Conservation (phyloP, 2,329 filamentous ascomycete genomes). For the Diplodia sapinea region DNA sequence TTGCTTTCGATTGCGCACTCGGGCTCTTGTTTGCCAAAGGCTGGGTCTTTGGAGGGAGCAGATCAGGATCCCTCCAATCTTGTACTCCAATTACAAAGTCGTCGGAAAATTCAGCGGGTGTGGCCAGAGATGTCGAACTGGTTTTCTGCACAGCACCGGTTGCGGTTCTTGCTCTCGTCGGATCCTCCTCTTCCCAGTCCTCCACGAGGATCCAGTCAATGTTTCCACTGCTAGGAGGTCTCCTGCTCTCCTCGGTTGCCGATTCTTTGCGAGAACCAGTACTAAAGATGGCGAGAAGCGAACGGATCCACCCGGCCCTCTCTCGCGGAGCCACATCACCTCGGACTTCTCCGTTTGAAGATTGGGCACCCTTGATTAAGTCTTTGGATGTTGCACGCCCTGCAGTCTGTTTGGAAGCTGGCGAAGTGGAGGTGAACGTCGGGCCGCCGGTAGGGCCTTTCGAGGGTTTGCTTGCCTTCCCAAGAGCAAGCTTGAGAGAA, state of each 20-base stretch:
- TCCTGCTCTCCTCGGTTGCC: conserved; percentile 59
- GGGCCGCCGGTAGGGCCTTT: conserved; percentile 36
- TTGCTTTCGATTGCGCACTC: conserved; percentile 32
- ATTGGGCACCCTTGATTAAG: background rate
- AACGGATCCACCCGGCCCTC: conserved; percentile 53
- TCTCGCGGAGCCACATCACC: conserved; percentile 36
- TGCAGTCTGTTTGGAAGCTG: conserved; percentile 42
- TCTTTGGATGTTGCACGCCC: background rate
- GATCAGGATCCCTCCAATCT: conserved; percentile 82
- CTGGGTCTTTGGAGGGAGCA: conserved; percentile 58
- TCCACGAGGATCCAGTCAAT: conserved; percentile 75
- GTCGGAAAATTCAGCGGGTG: conserved; percentile 49
- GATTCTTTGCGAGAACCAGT: conserved; percentile 40
- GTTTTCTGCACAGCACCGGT: conserved; percentile 32
- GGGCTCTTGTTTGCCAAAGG: conserved; percentile 31
- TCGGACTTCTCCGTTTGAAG: background rate
- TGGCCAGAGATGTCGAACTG: conserved; percentile 32
- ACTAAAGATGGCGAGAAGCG: conserved; percentile 53
- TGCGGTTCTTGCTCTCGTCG: conserved; percentile 36
- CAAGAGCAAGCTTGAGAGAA: conserved; percentile 44
- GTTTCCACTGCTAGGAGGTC: conserved; percentile 74
- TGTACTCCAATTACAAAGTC: conserved; percentile 83
- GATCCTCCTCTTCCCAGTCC: conserved; percentile 63
- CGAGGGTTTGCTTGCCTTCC: conserved; percentile 35
- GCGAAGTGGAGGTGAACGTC: conserved; percentile 40